Evolutionary conservation across 371 early-diverging fungal genomes (phyloP), one percentile per base, ranked within the genome.

Genomic region (Mucor circinelloides): DNA sequence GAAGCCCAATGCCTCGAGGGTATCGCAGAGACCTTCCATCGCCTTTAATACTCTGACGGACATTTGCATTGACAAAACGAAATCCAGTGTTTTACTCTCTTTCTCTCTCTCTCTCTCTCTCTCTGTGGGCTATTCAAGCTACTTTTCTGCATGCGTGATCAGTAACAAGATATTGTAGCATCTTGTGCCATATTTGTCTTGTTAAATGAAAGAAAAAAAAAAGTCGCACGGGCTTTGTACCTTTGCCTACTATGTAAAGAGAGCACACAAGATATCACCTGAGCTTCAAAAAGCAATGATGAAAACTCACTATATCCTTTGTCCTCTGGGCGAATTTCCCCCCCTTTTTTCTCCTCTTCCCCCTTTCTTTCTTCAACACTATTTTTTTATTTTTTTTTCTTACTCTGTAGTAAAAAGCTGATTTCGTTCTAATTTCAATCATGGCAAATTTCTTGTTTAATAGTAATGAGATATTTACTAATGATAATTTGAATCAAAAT

Each of bases 201-300:
- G 52, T 52, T 52, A 2, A 40, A 17, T 40, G 40, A 50, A 50
- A 50, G 8, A 10, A 50, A 19, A 21, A 13, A 52, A 52, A 56
- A 32, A 32, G 56, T 56, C 56, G 56, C 56, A 56, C 56, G 56
- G 32, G 56, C 56, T 56, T 31, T 32, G 54, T 54, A 28, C 28
- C 54, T 28, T 54, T 54, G 12, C 32, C 17, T 28, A 31, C 31
- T 25, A 23, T 19, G 50, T 50, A 19, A 23, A 19, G 19, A 50
- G 25, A 31, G n/a, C 32, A 19, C 32, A 40, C 23, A 48, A 27
- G 52, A 52, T 52, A 56, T 56, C 56, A 56, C 56, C 56, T 56
- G 56, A 31, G 56, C 30, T 56, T 56, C 19, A 56, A 56, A 50
- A 56, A 32, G 30, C 15, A 52, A 52, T 27, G 23, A 52, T 27